Evolutionary conservation across 225 moss, liverwort and hornwort genomes (phyloP).

Genomic region (Lunularia cruciata): DNA sequence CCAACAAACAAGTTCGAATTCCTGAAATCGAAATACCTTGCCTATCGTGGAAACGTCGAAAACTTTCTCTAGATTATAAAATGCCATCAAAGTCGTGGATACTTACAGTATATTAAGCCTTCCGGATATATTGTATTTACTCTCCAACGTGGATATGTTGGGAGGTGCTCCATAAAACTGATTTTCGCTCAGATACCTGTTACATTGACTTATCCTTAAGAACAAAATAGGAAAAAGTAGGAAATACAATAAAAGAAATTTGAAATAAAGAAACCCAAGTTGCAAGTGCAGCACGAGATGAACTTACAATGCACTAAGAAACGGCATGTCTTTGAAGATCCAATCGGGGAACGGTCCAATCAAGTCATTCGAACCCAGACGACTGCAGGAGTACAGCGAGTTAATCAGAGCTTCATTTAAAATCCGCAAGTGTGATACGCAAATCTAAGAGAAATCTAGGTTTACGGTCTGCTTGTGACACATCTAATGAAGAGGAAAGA

Average conservation of each 20-base stretch:
- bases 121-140: conserved; percentile 20
- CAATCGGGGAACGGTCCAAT: conserved; percentile 14
- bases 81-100: background rate
- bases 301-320: background rate
- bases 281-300: no score
- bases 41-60: no score
- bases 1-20: no score
- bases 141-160: conserved; percentile 9
- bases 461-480: no score
- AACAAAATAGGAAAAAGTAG: background rate
- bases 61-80: no score
- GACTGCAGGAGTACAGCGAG: background rate
- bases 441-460: no score
- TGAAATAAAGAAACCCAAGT: no score
- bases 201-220: background rate
- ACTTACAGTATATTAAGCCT: conserved; percentile 14
- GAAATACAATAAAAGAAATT: background rate
- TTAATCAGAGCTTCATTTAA: no score
- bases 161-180: conserved; percentile 23
- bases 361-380: conserved; percentile 9
- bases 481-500: background rate
- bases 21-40: no score
- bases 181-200: conserved; percentile 25
- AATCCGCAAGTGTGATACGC: background rate
- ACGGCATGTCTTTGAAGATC: conserved; percentile 14